phyloP scores from a whole-genome alignment of 2,329 filamentous ascomycete genomes.

The Arthrobotrys entomopaga region DNA sequence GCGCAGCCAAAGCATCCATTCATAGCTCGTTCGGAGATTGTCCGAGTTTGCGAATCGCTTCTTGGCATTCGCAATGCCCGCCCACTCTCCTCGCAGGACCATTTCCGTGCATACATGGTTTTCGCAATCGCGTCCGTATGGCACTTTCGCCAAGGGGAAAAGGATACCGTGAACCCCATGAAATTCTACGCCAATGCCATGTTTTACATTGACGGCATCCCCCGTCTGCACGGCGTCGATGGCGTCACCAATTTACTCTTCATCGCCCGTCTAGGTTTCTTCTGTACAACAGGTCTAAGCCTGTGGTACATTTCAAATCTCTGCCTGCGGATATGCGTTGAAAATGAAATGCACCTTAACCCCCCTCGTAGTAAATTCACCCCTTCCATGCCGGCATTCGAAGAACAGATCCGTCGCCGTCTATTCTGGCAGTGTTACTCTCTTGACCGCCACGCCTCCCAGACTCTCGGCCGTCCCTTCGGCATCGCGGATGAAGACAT shows the following conservation, averaged over 20 bases:
- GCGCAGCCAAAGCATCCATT: constrained; percentile 54
- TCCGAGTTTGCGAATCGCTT: constrained; percentile 50
- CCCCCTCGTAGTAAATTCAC: constrained; percentile 46
- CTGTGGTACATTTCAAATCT: constrained; percentile 55
- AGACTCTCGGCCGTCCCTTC: constrained; percentile 62
- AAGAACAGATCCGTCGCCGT: constrained; percentile 63
- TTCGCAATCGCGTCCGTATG: constrained; percentile 52
- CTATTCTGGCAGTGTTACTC: constrained; percentile 64
- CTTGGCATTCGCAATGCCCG: constrained; percentile 52
- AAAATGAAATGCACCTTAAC: constrained; percentile 55
- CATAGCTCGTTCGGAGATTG: constrained; percentile 50
- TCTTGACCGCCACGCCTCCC: constrained; percentile 63
- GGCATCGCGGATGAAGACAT: constrained; percentile 64
- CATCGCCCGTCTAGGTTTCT: constrained; percentile 54
- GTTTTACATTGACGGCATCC: constrained; percentile 54
- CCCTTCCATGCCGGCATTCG: constrained; percentile 56
- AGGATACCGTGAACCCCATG: constrained; percentile 54
- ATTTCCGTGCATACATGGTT: constrained; percentile 53
- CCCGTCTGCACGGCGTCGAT: constrained; percentile 49
- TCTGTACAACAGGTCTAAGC: constrained; percentile 53
- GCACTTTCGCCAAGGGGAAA: constrained; percentile 53
- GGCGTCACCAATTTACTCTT: constrained; percentile 51
- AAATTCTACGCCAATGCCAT: constrained; percentile 55
- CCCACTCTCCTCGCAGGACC: constrained; percentile 47
- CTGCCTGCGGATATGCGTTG: constrained; percentile 52